Conservation (phyloP, 768 basidiomycete genomes). For the Phanerochaete carnosa region DNA sequence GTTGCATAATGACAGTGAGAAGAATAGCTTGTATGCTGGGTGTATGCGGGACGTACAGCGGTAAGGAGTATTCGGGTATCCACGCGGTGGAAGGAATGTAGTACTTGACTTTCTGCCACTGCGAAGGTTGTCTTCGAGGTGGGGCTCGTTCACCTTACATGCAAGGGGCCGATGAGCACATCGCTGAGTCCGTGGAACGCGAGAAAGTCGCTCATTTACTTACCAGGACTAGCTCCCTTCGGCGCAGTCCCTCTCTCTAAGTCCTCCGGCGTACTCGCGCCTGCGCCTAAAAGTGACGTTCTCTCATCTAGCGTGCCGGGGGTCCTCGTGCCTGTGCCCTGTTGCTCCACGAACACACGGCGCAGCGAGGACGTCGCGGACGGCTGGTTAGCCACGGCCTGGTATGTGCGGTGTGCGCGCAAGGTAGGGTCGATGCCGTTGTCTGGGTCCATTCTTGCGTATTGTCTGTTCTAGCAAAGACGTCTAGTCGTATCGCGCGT, state of each 20-base stretch:
- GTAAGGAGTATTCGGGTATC: slow-evolving; percentile 74
- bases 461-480: background rate
- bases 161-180: background rate
- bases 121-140: slow-evolving; percentile 10
- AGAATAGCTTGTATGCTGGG: background rate
- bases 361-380: slow-evolving; percentile 11
- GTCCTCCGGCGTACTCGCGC: background rate
- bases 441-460: background rate
- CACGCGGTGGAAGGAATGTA: slow-evolving; percentile 76
- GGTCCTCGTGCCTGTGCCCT: background rate
- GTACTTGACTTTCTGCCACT: slow-evolving; percentile 54
- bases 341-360: background rate
- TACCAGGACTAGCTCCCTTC: background rate
- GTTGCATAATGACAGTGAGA: background rate
- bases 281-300: slow-evolving; percentile 8
- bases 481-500: background rate
- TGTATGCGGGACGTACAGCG: slow-evolving; percentile 45
- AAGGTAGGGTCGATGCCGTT: background rate
- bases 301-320: slow-evolving; percentile 13
- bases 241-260: background rate
- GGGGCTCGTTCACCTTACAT: background rate
- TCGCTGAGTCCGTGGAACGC: background rate
- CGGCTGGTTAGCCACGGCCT: background rate
- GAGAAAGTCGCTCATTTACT: too few relatives aligned
- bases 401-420: background rate